Conservation (phyloP, 768 basidiomycete genomes). For the Amanita phalloides region DNA sequence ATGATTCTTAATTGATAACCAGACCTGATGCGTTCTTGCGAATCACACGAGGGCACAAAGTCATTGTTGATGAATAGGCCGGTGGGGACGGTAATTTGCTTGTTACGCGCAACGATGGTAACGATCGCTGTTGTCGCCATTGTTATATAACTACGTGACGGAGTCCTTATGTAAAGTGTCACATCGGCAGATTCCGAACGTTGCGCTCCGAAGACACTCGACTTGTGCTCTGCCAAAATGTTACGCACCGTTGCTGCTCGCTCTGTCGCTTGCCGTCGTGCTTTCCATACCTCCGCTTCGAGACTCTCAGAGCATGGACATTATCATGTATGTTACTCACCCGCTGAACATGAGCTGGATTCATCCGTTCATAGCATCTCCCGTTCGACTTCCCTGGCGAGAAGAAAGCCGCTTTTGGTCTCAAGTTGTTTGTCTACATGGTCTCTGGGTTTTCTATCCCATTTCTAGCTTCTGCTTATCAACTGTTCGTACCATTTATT, state of each 20-base stretch:
- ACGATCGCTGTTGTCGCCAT: conserved; percentile 30
- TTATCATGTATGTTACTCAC: conserved; percentile 38
- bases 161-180: neutral
- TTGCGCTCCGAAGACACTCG: neutral
- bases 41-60: conserved; percentile 71
- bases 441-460: conserved; percentile 54
- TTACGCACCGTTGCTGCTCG: conserved; percentile 29
- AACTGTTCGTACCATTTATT: conserved; percentile 42
- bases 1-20: conserved; percentile 12
- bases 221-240: conserved; percentile 20
- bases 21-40: conserved; percentile 52
- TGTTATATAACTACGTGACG: neutral
- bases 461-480: conserved; percentile 48
- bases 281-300: conserved; percentile 29
- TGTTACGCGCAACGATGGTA: conserved; percentile 29
- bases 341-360: conserved; percentile 5
- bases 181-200: conserved; percentile 4
- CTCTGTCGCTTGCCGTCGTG: conserved; percentile 28
- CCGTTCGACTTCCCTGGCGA: conserved; percentile 45
- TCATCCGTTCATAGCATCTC: conserved; percentile 29
- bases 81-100: conserved; percentile 55
- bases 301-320: conserved; percentile 41
- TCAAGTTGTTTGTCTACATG: conserved; percentile 39
- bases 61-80: conserved; percentile 91
- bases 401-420: conserved; percentile 37